Conservation (phyloP, 495 filamentous ascomycete species). For the Trichoderma gamsii region DNA sequence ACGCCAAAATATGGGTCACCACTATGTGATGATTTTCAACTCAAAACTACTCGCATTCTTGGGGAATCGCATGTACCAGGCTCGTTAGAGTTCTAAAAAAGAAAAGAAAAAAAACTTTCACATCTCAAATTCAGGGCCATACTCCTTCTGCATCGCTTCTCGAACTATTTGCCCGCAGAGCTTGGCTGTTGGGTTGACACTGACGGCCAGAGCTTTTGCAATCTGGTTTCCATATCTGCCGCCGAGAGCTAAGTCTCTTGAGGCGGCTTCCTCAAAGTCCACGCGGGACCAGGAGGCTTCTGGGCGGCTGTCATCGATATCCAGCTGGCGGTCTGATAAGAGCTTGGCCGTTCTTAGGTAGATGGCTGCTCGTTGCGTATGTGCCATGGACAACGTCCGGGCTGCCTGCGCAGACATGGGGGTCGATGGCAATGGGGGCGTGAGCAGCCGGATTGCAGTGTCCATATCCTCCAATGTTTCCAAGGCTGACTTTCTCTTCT, state of each 20-base stretch:
- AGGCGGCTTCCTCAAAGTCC: slow-evolving; percentile 66
- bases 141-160: slow-evolving; percentile 78
- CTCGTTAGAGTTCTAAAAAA: background rate
- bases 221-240: slow-evolving; percentile 74
- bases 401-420: slow-evolving; percentile 55
- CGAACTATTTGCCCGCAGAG: slow-evolving; percentile 82
- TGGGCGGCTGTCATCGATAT: slow-evolving; percentile 29
- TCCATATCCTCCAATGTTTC: slow-evolving; percentile 55
- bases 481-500: slow-evolving; percentile 31
- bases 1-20: background rate
- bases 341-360: slow-evolving; percentile 58
- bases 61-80: background rate
- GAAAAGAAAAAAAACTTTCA: background rate
- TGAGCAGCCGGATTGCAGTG: slow-evolving; percentile 60
- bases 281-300: slow-evolving; percentile 41
- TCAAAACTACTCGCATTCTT: background rate
- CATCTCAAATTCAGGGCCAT: slow-evolving; percentile 34
- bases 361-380: slow-evolving; percentile 72
- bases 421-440: slow-evolving; percentile 43
- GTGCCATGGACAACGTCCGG: slow-evolving; percentile 58
- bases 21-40: background rate
- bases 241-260: slow-evolving; percentile 66
- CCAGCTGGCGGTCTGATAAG: slow-evolving; percentile 20
- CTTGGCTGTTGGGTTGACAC: slow-evolving; percentile 82
- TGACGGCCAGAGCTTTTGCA: slow-evolving; percentile 67